Percentiles rank a stretch among this genome's conserved stretches.
Conservation (phyloP, 108 stramenopile species). For the Fistulifera pelliculosa region DNA sequence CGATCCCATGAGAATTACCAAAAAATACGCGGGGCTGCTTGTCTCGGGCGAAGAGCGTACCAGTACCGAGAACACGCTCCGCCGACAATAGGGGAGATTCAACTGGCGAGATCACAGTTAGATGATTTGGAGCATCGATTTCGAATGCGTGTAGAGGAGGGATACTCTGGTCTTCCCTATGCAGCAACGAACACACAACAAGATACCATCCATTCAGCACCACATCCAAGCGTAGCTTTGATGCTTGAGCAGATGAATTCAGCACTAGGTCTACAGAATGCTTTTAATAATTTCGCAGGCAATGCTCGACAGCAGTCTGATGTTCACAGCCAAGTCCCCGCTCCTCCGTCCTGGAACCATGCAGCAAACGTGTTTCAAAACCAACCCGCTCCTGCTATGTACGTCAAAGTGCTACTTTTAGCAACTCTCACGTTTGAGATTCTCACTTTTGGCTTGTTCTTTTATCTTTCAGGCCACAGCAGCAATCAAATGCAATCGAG, state of each 20-base stretch:
- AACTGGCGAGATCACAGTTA: conserved; percentile 55
- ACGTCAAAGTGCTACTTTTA: too few species aligned
- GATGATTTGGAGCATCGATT: conserved; percentile 54
- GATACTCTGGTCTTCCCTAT: conserved; percentile 31
- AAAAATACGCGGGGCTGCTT: conserved; percentile 93
- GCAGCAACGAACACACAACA: neutral
- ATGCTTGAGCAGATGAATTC: neutral
- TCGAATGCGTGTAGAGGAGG: conserved; percentile 47
- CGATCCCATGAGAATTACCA: conserved; percentile 97
- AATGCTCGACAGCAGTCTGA: too few species aligned
- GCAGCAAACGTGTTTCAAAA: too few species aligned
- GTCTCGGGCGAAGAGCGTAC: conserved; percentile 79
- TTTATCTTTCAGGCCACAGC: too few species aligned
- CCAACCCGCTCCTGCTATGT: too few species aligned
- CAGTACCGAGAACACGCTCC: conserved; percentile 52
- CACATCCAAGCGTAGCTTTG: neutral
- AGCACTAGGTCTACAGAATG: neutral
- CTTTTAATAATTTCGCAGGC: too few species aligned
- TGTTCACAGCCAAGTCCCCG: too few species aligned
- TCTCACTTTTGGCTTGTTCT: too few species aligned
- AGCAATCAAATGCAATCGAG: too few species aligned
- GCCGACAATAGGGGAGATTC: conserved; percentile 41
- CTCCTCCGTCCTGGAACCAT: too few species aligned
- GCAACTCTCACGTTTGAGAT: too few species aligned
- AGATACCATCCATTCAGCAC: neutral